These are phyloP conservation scores for Calonectria fujianensis DNA, from an alignment of 2,329 filamentous ascomycete genomes.

Conservation along the genomic window DNA sequence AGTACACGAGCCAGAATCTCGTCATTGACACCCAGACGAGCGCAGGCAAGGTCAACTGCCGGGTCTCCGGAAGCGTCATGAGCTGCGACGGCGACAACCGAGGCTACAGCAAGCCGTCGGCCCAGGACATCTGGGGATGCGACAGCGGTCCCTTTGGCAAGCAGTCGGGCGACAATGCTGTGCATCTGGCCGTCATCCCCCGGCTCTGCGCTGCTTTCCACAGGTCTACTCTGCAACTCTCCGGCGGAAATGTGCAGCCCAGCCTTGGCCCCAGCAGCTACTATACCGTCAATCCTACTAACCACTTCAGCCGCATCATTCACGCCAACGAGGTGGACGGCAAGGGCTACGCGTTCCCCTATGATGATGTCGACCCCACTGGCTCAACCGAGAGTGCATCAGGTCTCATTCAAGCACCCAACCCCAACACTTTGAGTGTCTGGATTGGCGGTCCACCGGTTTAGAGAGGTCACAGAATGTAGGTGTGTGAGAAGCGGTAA, in stretches of 20 bases:
- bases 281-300: constrained; percentile 66
- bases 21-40: constrained; percentile 65
- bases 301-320: constrained; percentile 76
- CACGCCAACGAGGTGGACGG: constrained; percentile 76
- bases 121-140: constrained; percentile 70
- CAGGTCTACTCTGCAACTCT: constrained; percentile 65
- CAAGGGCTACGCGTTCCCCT: constrained; percentile 79
- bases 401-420: constrained; percentile 1
- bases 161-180: constrained; percentile 59
- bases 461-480: neutral
- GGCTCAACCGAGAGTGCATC: constrained; percentile 61
- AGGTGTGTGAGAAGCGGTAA: too few relatives aligned
- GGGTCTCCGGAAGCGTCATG: constrained; percentile 59
- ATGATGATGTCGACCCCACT: constrained; percentile 80
- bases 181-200: constrained; percentile 66
- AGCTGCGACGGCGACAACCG: constrained; percentile 64
- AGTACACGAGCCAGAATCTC: constrained; percentile 62
- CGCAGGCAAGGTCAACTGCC: constrained; percentile 64
- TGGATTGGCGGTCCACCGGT: constrained; percentile 11
- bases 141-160: constrained; percentile 68
- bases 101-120: constrained; percentile 64
- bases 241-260: constrained; percentile 68
- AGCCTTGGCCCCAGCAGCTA: constrained; percentile 60
- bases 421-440: constrained; percentile 3
- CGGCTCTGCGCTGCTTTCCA: constrained; percentile 70